These are phyloP conservation scores for Geotrichum candidum DNA, from an alignment of 1,139 yeast species.

Conservation along the genomic window DNA sequence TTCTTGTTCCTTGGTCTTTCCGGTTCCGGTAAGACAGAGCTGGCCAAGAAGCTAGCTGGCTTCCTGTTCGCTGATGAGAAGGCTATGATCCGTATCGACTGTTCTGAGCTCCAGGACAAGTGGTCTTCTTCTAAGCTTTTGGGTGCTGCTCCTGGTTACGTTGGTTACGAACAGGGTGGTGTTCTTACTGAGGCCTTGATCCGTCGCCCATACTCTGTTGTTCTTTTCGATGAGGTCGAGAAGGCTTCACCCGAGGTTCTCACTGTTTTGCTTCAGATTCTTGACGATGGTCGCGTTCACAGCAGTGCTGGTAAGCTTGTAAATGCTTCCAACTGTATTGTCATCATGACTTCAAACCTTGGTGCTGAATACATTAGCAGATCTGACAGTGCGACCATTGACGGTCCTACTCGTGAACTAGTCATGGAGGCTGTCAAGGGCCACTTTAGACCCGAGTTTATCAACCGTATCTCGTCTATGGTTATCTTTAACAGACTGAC, in stretches of 20 bases:
- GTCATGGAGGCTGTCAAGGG: constrained; percentile 66
- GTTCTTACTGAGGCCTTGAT: constrained; percentile 85
- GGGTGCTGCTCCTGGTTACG: constrained; percentile 98
- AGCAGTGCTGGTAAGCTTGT: constrained; percentile 91
- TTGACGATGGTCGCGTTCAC: constrained; percentile 95
- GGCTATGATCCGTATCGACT: constrained; percentile 95
- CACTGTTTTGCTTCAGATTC: constrained; percentile 80
- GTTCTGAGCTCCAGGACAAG: constrained; percentile 92
- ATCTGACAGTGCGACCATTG: constrained; percentile 55
- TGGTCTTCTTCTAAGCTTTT: constrained; percentile 90
- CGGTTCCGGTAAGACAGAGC: constrained; percentile 96
- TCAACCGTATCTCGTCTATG: constrained; percentile 90
- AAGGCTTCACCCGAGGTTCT: constrained; percentile 99
- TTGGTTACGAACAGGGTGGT: constrained; percentile 98
- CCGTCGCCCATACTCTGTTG: constrained; percentile 90
- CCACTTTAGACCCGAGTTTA: constrained; percentile 96
- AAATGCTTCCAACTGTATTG: constrained; percentile 84
- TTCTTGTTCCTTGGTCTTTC: constrained; percentile 91
- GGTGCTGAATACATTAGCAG: constrained; percentile 85
- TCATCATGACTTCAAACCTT: constrained; percentile 94
- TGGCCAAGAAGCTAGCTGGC: constrained; percentile 93
- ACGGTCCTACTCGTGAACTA: constrained; percentile 12
- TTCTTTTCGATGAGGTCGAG: constrained; percentile 93
- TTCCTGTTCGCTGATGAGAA: constrained; percentile 92
- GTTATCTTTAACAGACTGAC: constrained; percentile 90